Evolutionary conservation across 2,329 filamentous ascomycete species (phyloP).

Genomic region (Penicillium janthinellum): DNA sequence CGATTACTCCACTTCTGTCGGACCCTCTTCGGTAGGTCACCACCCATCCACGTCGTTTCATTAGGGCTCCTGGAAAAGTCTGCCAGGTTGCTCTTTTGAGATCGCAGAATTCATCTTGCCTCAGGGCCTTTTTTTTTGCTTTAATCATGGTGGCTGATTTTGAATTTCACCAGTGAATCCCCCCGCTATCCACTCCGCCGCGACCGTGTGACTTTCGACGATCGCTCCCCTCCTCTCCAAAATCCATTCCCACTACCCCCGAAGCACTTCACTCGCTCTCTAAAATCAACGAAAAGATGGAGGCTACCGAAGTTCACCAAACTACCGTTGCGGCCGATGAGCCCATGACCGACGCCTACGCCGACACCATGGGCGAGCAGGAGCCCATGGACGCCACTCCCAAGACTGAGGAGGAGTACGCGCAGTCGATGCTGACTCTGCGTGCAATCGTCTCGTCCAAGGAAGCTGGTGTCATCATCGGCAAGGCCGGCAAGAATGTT

Average conservation of each 20-base stretch:
- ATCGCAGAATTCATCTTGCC: not conserved
- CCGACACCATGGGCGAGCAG: constrained; percentile 65
- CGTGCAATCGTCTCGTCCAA: constrained; percentile 98
- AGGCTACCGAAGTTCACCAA: constrained; percentile 57
- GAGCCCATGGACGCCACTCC: constrained; percentile 74
- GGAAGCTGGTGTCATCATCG: constrained; percentile 98
- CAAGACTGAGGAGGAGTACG: constrained; percentile 97
- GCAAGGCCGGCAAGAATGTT: constrained; percentile 97
- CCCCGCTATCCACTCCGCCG: constrained; percentile 15
- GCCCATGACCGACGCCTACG: constrained; percentile 62
- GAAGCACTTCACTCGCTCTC: constrained; percentile 27
- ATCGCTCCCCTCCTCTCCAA: constrained; percentile 9
- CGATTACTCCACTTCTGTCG: constrained; percentile 29
- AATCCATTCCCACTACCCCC: constrained; percentile 21
- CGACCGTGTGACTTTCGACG: constrained; percentile 21
- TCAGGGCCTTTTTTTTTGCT: constrained; percentile 14
- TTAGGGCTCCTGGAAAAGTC: constrained; percentile 6
- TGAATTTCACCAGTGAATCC: constrained; percentile 10
- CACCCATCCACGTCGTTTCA: constrained; percentile 9
- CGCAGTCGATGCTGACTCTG: constrained; percentile 85
- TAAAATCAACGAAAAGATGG: constrained; percentile 53
- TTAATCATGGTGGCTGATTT: constrained; percentile 15
- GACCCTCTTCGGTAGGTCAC: constrained; percentile 26
- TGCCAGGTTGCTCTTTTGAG: not conserved
- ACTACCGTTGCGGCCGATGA: constrained; percentile 61